These are phyloP conservation scores for Backusella westeae DNA, from an alignment of 192 early-diverging fungal genomes.

Conservation along the genomic window DNA sequence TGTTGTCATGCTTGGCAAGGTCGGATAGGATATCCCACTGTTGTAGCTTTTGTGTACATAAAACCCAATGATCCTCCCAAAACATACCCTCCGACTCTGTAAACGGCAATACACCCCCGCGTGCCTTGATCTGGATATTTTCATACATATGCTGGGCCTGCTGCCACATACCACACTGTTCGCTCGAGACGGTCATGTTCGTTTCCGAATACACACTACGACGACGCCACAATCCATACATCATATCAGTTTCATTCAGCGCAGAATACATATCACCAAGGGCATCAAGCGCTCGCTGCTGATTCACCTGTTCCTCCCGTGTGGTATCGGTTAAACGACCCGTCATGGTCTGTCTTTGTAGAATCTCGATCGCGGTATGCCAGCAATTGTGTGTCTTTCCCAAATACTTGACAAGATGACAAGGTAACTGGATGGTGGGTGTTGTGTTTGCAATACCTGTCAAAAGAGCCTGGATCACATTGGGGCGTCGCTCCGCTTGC, in stretches of 20 bases:
- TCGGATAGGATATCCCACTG: constrained; percentile 97
- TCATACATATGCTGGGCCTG: constrained; percentile 92
- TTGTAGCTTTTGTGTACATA: constrained; percentile 87
- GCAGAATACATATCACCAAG: constrained; percentile 81
- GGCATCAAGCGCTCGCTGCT: constrained; percentile 88
- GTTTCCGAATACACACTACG: constrained; percentile 90
- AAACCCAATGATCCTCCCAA: constrained; percentile 98
- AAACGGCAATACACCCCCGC: constrained; percentile 80
- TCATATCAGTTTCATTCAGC: constrained; percentile 90
- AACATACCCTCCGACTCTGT: constrained; percentile 93
- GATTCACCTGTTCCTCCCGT: constrained; percentile 85
- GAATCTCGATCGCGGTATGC: constrained; percentile 81
- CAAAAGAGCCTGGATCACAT: constrained; percentile 93
- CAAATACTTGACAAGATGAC: constrained; percentile 92
- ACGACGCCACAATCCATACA: constrained; percentile 89
- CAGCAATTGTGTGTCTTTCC: constrained; percentile 90
- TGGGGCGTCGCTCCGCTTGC: constrained; percentile 79
- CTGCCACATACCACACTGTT: constrained; percentile 92
- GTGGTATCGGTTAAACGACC: constrained; percentile 41
- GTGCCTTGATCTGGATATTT: constrained; percentile 86
- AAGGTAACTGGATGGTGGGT: constrained; percentile 80
- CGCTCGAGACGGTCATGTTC: constrained; percentile 90
- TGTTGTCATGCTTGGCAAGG: constrained; percentile 86
- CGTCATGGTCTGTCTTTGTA: constrained; percentile 65
- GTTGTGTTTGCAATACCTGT: constrained; percentile 79